Evolutionary conservation across 1,139 yeast species (phyloP).

Genomic region (Suzukiozyma palmioleophila): DNA sequence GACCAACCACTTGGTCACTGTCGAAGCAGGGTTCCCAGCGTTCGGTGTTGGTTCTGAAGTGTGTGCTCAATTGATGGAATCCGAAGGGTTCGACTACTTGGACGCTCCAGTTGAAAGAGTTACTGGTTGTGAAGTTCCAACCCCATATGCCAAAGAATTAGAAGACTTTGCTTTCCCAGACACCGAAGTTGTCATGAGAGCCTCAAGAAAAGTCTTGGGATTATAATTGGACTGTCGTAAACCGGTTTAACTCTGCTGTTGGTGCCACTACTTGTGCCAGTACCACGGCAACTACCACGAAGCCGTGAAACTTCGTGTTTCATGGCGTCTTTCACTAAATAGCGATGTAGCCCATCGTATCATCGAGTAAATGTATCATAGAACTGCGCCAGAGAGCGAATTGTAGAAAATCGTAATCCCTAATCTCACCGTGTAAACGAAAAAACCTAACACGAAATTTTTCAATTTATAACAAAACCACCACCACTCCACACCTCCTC

Average conservation of each 20-base stretch:
- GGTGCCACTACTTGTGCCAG: too few relatives aligned
- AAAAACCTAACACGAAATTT: too few relatives aligned
- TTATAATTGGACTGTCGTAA: conserved; percentile 26
- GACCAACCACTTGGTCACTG: conserved; percentile 94
- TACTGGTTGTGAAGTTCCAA: conserved; percentile 99
- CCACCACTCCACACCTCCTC: too few relatives aligned
- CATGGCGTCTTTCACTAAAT: too few relatives aligned
- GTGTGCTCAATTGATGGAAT: conserved; percentile 96
- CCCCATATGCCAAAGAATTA: conserved; percentile 94
- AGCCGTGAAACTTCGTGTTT: too few relatives aligned
- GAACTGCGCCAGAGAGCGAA: neutral
- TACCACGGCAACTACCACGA: too few relatives aligned
- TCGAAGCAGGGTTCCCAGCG: conserved; percentile 97
- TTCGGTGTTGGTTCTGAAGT: conserved; percentile 99
- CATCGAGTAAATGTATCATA: conserved; percentile 1
- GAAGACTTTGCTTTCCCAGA: conserved; percentile 99
- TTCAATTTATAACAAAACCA: too few relatives aligned
- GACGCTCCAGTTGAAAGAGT: conserved; percentile 99
- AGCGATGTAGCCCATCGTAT: neutral
- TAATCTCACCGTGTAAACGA: too few relatives aligned
- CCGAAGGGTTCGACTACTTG: conserved; percentile 95
- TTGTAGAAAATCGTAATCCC: too few relatives aligned
- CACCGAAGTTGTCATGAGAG: conserved; percentile 84
- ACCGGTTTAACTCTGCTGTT: neutral
- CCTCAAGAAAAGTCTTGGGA: conserved; percentile 84